These are phyloP conservation scores for Lentinula lateritia DNA, from an alignment of 768 basidiomycete species.

Conservation along the genomic window DNA sequence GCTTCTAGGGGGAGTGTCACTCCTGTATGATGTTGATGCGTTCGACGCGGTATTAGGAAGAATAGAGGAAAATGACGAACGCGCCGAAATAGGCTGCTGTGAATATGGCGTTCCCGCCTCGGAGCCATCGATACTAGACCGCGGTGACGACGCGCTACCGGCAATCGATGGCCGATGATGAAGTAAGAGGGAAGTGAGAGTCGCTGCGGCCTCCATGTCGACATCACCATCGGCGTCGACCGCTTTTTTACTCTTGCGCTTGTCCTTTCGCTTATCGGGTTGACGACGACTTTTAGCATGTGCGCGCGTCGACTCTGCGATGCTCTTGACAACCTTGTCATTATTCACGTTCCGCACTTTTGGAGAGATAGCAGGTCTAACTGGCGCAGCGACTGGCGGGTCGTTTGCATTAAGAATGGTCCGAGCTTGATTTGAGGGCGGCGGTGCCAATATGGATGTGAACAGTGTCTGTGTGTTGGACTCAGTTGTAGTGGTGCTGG, in stretches of 20 bases:
- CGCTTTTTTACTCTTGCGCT: conserved; percentile 14
- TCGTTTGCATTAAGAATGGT: conserved; percentile 74
- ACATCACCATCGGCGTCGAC: conserved; percentile 51
- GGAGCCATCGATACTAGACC: conserved; percentile 65
- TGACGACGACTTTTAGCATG: conserved; percentile 30
- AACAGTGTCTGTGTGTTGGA: conserved; percentile 58
- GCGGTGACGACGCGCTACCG: conserved; percentile 59
- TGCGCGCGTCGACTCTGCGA: conserved; percentile 42
- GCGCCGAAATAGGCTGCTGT: conserved; percentile 59
- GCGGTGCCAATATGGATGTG: conserved; percentile 69
- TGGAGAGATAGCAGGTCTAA: conserved; percentile 40
- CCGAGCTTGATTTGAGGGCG: conserved; percentile 69
- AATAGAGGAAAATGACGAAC: conserved; percentile 36
- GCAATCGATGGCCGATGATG: conserved; percentile 59
- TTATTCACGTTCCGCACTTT: conserved; percentile 25
- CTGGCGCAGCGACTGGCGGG: conserved; percentile 56
- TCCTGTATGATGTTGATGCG: conserved; percentile 19
- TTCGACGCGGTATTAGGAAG: conserved; percentile 14
- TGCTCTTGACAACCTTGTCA: conserved; percentile 34
- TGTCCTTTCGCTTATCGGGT: conserved; percentile 24
- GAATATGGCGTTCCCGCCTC: conserved; percentile 60
- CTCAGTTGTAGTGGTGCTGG: conserved; percentile 20
- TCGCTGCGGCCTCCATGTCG: conserved; percentile 81
- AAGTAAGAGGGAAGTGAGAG: conserved; percentile 66
- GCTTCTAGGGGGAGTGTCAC: conserved; percentile 34